These are phyloP conservation scores for Clarireedia hainanense DNA, from an alignment of 2,329 filamentous ascomycete species.

Conservation along the genomic window DNA sequence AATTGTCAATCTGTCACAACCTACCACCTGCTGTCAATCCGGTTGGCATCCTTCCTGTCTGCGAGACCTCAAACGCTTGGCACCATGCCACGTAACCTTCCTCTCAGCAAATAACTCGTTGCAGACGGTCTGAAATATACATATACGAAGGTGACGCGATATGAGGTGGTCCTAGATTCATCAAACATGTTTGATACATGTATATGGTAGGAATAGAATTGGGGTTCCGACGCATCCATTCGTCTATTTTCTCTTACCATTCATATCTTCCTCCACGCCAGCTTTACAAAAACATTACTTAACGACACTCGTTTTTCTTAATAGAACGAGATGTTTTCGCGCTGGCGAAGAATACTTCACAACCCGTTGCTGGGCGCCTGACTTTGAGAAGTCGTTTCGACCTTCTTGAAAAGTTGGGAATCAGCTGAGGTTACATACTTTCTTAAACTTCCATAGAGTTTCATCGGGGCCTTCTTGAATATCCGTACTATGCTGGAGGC, in stretches of 20 bases:
- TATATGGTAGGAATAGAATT: no score
- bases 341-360: slow-evolving; percentile 55
- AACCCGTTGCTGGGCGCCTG: slow-evolving; percentile 66
- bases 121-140: no score
- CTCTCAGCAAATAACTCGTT: no score
- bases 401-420: slow-evolving; percentile 59
- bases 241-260: neutral
- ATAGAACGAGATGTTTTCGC: slow-evolving; percentile 54
- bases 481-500: neutral
- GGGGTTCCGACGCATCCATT: no score
- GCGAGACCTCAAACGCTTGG: no score
- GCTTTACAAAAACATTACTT: slow-evolving; percentile 14
- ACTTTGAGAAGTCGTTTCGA: slow-evolving; percentile 57
- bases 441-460: neutral
- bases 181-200: no score
- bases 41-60: no score
- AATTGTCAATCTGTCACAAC: no score
- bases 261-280: slow-evolving; percentile 7
- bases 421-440: slow-evolving; percentile 60
- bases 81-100: no score
- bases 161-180: no score
- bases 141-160: no score
- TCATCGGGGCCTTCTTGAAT: neutral
- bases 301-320: slow-evolving; percentile 11
- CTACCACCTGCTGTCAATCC: no score